Evolutionary conservation across 1,284 basidiomycete genomes (phyloP), one percentile per base, ranked within the genome.

Genomic region (Ceratobasidium sp.): DNA sequence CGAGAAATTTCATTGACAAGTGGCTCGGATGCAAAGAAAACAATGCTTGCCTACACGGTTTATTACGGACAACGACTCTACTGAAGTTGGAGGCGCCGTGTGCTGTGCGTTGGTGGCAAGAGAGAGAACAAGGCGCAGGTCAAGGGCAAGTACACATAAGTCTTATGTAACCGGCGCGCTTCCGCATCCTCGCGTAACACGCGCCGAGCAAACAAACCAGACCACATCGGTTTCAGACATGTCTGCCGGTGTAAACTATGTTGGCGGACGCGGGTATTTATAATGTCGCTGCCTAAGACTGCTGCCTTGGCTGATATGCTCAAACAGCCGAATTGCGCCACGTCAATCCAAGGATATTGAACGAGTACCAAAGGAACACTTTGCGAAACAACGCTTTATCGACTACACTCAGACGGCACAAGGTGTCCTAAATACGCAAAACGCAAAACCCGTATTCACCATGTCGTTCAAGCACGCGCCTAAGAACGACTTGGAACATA

Each of bases 61-160:
- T 59, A 72, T 72, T 54, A 72, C 21, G 42, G 36, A 51, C 70
- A 40, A 54, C 59, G 38, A 62, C 49, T 59, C 59, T 72, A 42
- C 36, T 36, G 18, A 59, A 54, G 30, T 40, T 53, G 28, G 25
- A 61, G 49, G 33, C 46, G 59, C 60, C 30, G 48, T 62, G 38
- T 49, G 49, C n/a, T 49, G 58, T 40, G 38, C 21, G 59, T 60
- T 62, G 59, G 70, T 62, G 70, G 67, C 56, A 61, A 25, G 70
- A 72, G 40, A 23, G 59, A 72, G 70, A 62, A 72, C 58, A 61
- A 72, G 70, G 63, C 44, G 21, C 70, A 72, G 70, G 70, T 72
- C 70, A 72, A 72, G 70, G 70, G 70, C 70, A 72, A 72, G 46
- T 12, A 72, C 58, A 60, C 59, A 62, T 72, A 72, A 72, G 46